Percentiles rank a stretch among this genome's conserved stretches.
phyloP scores from a whole-genome alignment of 108 stramenopile species.

The Chaetoceros tenuissimus region DNA sequence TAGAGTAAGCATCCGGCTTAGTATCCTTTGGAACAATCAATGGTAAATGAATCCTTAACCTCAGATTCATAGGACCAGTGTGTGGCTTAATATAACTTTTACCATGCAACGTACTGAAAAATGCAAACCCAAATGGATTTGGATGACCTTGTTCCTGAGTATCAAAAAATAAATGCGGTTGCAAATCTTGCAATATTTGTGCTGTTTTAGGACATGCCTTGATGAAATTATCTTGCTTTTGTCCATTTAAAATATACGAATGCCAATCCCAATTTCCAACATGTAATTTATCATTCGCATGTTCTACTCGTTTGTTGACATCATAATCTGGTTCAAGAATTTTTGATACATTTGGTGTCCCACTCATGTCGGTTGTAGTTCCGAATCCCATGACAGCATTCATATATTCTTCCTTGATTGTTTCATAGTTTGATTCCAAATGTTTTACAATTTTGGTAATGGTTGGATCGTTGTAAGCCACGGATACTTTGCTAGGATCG shows the following conservation, averaged over 20 bases:
- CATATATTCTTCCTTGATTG: slow-evolving; percentile 66
- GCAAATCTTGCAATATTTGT: slow-evolving; percentile 39
- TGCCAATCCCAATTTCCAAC: slow-evolving; percentile 86
- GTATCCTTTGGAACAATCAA: slow-evolving; percentile 68
- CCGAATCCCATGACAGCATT: slow-evolving; percentile 22
- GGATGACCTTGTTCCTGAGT: slow-evolving; percentile 20
- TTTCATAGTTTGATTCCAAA: slow-evolving; percentile 43
- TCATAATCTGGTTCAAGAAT: slow-evolving; percentile 53
- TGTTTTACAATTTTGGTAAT: slow-evolving; percentile 48
- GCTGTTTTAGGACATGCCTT: slow-evolving; percentile 70
- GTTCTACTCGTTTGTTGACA: slow-evolving; percentile 30
- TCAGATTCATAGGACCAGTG: slow-evolving; percentile 89
- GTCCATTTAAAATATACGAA: slow-evolving; percentile 73
- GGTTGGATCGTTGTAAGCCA: slow-evolving; percentile 75
- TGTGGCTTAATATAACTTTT: slow-evolving; percentile 73
- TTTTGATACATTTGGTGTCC: slow-evolving; percentile 13
- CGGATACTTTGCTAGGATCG: slow-evolving; percentile 17
- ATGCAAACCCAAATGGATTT: slow-evolving; percentile 84
- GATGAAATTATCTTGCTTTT: slow-evolving; percentile 35
- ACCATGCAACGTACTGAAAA: slow-evolving; percentile 74
- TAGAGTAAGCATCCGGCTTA: neutral
- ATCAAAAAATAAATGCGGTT: slow-evolving; percentile 26
- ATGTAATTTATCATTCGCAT: slow-evolving; percentile 33
- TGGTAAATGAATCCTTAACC: slow-evolving; percentile 89
- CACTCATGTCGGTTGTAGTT: slow-evolving; percentile 5